Percentiles rank a stretch among this genome's conserved stretches.
Evolutionary conservation across 495 filamentous ascomycete genomes (phyloP).

Genomic region (Annulohypoxylon moriforme): DNA sequence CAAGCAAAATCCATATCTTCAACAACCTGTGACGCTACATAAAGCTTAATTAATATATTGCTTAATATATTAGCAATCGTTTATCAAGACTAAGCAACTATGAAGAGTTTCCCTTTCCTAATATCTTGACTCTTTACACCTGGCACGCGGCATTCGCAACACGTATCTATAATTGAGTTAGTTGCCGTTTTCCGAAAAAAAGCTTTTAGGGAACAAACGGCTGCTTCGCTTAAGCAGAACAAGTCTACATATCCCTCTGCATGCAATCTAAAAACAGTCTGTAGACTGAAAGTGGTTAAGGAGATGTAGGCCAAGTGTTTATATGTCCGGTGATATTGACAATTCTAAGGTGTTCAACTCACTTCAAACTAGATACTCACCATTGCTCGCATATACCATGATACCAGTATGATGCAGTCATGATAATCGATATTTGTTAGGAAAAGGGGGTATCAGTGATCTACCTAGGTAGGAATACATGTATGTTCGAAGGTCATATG

Average conservation of each 20-base stretch:
- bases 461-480: constrained; percentile 27
- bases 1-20: background rate
- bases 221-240: no score
- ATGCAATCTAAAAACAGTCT: no score
- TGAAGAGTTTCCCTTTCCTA: background rate
- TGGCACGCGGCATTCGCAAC: no score
- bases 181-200: no score
- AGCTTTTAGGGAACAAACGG: no score
- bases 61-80: background rate
- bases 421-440: background rate
- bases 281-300: no score
- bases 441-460: constrained; percentile 18
- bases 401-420: background rate
- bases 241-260: no score
- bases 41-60: background rate
- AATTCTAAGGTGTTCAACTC: no score
- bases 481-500: background rate
- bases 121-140: background rate
- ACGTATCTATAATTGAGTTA: no score
- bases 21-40: background rate
- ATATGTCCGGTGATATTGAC: no score
- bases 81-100: background rate
- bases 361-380: background rate
- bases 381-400: no score
- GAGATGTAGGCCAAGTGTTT: no score